Percentiles rank a stretch among this genome's conserved stretches.
Conservation (phyloP, 768 basidiomycete genomes). For the Agaricus bisporus region DNA sequence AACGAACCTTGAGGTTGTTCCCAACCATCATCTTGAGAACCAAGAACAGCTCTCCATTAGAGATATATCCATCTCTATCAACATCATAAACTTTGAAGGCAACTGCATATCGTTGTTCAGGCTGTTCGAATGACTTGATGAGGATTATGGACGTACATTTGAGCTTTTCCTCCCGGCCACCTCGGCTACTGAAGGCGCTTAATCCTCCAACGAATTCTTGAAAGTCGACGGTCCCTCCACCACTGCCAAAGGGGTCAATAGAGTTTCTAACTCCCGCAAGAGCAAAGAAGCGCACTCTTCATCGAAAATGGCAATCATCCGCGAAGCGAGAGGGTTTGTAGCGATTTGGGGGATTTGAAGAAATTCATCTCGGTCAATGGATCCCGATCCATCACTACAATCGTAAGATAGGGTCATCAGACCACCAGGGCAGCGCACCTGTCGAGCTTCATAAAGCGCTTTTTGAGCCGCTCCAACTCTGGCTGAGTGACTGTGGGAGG, state of each 20-base stretch:
- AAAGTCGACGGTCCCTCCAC: slow-evolving; percentile 97
- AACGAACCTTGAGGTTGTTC: slow-evolving; percentile 86
- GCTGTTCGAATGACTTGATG: neutral
- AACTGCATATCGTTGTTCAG: slow-evolving; percentile 43
- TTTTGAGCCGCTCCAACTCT: slow-evolving; percentile 94
- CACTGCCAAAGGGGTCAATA: slow-evolving; percentile 43
- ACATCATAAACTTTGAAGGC: slow-evolving; percentile 99
- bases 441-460: slow-evolving; percentile 99
- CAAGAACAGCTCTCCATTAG: slow-evolving; percentile 96
- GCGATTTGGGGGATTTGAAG: slow-evolving; percentile 98
- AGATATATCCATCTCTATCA: slow-evolving; percentile 95
- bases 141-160: slow-evolving; percentile 56
- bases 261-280: neutral
- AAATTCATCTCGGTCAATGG: slow-evolving; percentile 98
- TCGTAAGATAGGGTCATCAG: neutral
- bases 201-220: slow-evolving; percentile 98
- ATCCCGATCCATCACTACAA: slow-evolving; percentile 87
- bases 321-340: slow-evolving; percentile 90
- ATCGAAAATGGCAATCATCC: slow-evolving; percentile 99
- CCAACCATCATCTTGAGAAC: slow-evolving; percentile 99
- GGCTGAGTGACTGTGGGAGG: slow-evolving; percentile 76
- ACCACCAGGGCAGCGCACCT: slow-evolving; percentile 37
- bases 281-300: slow-evolving; percentile 74
- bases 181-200: slow-evolving; percentile 96
- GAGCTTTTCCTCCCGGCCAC: slow-evolving; percentile 94